Percentiles rank a stretch among this genome's conserved stretches.
Conservation (phyloP, 305 asterid genomes). For the Fraxinus latifolia region DNA sequence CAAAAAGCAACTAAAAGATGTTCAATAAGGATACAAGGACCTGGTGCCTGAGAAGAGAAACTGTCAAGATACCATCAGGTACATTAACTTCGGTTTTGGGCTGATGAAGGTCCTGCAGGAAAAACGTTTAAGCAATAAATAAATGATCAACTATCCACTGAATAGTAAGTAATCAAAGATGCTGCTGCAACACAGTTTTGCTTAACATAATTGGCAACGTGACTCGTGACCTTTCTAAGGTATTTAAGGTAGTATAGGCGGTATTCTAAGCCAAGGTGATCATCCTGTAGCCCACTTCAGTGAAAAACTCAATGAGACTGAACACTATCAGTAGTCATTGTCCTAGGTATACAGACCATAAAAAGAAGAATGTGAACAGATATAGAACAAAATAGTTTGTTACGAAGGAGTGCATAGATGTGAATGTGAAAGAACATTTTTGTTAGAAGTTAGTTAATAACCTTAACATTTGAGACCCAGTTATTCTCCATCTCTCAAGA, state of each 20-base stretch:
- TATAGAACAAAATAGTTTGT: not conserved
- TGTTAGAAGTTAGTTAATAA: not conserved
- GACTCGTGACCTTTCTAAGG: not conserved
- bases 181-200: not conserved
- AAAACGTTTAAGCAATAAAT: not conserved
- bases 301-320: not conserved
- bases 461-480: not conserved
- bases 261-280: not conserved
- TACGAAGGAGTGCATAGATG: not conserved
- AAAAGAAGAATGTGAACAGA: not conserved
- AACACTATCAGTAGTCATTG: not conserved
- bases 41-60: slow-evolving; percentile 95
- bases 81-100: slow-evolving; percentile 53
- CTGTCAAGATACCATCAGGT: slow-evolving; percentile 78
- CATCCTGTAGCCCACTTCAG: not conserved
- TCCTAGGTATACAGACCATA: not conserved
- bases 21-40: slow-evolving; percentile 37
- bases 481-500: not conserved
- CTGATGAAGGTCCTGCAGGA: slow-evolving; percentile 69
- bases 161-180: not conserved
- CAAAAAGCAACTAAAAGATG: slow-evolving; percentile 25
- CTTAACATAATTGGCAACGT: not conserved
- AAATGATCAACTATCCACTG: not conserved
- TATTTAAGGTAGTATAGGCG: not conserved
- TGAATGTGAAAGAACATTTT: not conserved